Base-by-base conservation (phyloP, 108 stramenopile species). In the Skeletonema tropicum region DNA sequence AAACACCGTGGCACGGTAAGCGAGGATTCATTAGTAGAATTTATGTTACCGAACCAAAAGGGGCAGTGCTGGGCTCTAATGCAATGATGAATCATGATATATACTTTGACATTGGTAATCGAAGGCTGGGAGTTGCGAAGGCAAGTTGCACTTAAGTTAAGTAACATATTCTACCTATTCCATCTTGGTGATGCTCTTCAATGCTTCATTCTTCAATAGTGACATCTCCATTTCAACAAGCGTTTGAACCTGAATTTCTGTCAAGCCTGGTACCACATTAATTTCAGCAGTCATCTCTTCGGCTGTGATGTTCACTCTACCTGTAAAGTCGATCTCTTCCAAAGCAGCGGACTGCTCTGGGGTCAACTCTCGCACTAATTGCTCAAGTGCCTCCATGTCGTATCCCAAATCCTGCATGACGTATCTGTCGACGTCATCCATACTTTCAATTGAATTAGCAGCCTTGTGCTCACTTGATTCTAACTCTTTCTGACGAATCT, bases 61-160 rank as follows among this genome's bases (percentile, higher is more conserved):
- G 98, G 19, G 93, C 91, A 6, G 98, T 99, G 9, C 72, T 99
- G 60, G 98, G 98, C 19, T 86, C 94, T 2, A 99, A 99, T 69
- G 91, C 95, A 39, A 97, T 98, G 97, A 74, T 85, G 62, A 92
- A 88, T 29, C 88, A 98, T 82, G 96, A 99, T 70, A 76, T 97
- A 13, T 77, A 95, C 17, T 98, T 97, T 70, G 96, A 98, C 67
- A 64, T 70, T 45, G 85, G 80, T 39, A 86, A 87, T 36, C 73
- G 75, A 60, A 83, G 83, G 48, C 48, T 97, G 19, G 97, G 97
- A 26, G 90, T 98, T 64, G 96, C 97, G 9, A 83, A 76, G 66
- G 72, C 79, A 14, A 67, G 21, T 55, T 55, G 52, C 52, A 23
- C n/a, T 23, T 55, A 55, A 55, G 9, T 55, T 55, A 25, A 55